phyloP scores from a whole-genome alignment of 1,139 yeast species.

The Blastobotrys buckinghamii region DNA sequence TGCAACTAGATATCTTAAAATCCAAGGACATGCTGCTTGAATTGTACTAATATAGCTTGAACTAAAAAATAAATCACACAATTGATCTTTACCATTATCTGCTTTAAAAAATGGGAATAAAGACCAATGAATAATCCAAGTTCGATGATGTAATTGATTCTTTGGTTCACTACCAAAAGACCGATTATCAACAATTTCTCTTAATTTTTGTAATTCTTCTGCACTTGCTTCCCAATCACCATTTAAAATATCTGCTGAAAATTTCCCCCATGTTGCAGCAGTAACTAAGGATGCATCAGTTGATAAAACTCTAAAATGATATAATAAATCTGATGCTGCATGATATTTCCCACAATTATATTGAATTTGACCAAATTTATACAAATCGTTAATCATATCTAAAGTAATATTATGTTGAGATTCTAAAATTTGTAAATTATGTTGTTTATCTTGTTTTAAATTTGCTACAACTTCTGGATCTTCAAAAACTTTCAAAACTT shows the following conservation, averaged over 20 bases:
- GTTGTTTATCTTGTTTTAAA: slow-evolving; percentile 48
- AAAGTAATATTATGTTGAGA: slow-evolving; percentile 42
- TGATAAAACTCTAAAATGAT: slow-evolving; percentile 50
- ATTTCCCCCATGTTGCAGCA: slow-evolving; percentile 60
- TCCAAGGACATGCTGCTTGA: slow-evolving; percentile 65
- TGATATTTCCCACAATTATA: slow-evolving; percentile 56
- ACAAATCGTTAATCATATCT: slow-evolving; percentile 45
- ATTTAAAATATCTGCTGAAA: slow-evolving; percentile 51
- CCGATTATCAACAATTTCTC: slow-evolving; percentile 52
- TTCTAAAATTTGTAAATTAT: slow-evolving; percentile 43
- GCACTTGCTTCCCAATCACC: slow-evolving; percentile 47
- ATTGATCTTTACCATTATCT: slow-evolving; percentile 39
- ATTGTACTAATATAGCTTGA: slow-evolving; percentile 56
- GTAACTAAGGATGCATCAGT: slow-evolving; percentile 44
- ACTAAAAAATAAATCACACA: slow-evolving; percentile 50
- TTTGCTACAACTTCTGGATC: slow-evolving; percentile 43
- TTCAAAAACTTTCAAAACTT: slow-evolving; percentile 43
- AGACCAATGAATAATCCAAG: slow-evolving; percentile 64
- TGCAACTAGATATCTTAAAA: slow-evolving; percentile 52
- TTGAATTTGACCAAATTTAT: slow-evolving; percentile 53
- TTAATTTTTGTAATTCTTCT: slow-evolving; percentile 46
- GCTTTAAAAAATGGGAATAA: slow-evolving; percentile 50
- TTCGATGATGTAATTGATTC: slow-evolving; percentile 52
- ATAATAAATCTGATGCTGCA: slow-evolving; percentile 50
- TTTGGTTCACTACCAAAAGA: slow-evolving; percentile 41